A percentile compares a stretch with the other conserved stretches of the same genome.
phyloP scores from a whole-genome alignment of 1,284 basidiomycete species.

The Ceratobasidium sp. region DNA sequence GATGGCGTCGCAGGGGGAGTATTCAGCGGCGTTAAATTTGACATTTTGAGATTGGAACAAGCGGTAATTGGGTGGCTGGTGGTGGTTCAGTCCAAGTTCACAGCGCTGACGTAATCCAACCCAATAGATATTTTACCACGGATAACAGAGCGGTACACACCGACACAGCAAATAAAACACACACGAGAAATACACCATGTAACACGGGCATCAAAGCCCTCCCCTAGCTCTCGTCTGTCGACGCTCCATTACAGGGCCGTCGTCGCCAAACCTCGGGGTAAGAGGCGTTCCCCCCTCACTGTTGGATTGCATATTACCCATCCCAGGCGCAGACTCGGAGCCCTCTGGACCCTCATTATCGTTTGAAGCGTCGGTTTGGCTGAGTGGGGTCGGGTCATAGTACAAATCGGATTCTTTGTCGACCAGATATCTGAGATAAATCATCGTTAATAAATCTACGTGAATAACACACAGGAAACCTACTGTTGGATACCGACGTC shows the following conservation, averaged over 20 bases:
- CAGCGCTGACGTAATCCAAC: constrained; percentile 16
- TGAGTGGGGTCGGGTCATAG: constrained; percentile 64
- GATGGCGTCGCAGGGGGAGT: constrained; percentile 21
- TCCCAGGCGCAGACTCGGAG: constrained; percentile 4
- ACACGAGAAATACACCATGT: neutral
- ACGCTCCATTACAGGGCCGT: constrained; percentile 19
- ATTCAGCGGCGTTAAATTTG: constrained; percentile 13
- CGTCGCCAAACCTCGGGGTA: constrained; percentile 19
- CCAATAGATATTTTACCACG: neutral
- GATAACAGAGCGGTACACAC: neutral
- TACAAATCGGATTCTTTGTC: constrained; percentile 67
- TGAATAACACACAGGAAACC: constrained; percentile 42
- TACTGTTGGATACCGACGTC: constrained; percentile 84
- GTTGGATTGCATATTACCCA: constrained; percentile 3
- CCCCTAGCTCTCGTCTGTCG: constrained; percentile 22
- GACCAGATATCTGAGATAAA: constrained; percentile 60
- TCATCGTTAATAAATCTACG: neutral
- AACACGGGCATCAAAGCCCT: neutral
- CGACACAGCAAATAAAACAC: neutral
- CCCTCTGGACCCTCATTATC: constrained; percentile 12
- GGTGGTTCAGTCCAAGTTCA: neutral
- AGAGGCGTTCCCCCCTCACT: constrained; percentile 29
- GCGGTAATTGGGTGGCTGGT: neutral
- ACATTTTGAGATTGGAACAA: neutral
- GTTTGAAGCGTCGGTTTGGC: constrained; percentile 17